Base-by-base conservation (phyloP, 306 rosid species). In the Rosa lucieae region DNA sequence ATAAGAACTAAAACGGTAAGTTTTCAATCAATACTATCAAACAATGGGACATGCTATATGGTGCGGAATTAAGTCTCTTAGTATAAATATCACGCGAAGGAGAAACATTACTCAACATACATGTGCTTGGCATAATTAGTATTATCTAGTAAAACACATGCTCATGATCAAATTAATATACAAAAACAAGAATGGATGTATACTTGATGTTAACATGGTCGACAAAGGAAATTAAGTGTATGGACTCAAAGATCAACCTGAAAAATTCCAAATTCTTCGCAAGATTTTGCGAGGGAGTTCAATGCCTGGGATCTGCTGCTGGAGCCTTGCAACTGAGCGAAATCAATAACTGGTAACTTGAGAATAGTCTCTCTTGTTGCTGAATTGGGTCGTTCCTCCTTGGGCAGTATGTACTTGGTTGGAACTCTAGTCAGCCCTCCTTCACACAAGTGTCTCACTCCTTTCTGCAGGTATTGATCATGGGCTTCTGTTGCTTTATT, bases 231-330 rank as follows among this genome's bases (percentile, higher is more conserved):
- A 7, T 7, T 2, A 21, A 47, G 23, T 42, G 73, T 43, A 44
- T 69, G 53, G 8, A 40, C 6, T 70, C 1, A 14, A 18, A 67
- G 10, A 10, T 51, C 4, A 35, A 81, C 80, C 84, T 75, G 84
- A 58, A 81, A 81, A 49, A 75, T n/a, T 37, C 84, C 84, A 58
- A 55, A 81, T 29, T 81, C 77, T 81, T 76, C 11, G 76, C 80
- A 81, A 32, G 76, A 77, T 46, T 68, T 68, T 68, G 80, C 77
- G 1, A 81, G 77, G 76, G 84, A 81, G 13, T 15, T 12, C 48
- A 75, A 14, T 9, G 10, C 65, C 8, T 68, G 55, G 72, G 72
- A 17, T 59, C 61, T 55, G 61, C 80, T 75, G 29, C 62, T 59
- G 76, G 84, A 18, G 17, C 76, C 80, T 56, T 47, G 77, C 43